phyloP scores from a whole-genome alignment of 805 yeast species.

The Brettanomyces sp. region DNA sequence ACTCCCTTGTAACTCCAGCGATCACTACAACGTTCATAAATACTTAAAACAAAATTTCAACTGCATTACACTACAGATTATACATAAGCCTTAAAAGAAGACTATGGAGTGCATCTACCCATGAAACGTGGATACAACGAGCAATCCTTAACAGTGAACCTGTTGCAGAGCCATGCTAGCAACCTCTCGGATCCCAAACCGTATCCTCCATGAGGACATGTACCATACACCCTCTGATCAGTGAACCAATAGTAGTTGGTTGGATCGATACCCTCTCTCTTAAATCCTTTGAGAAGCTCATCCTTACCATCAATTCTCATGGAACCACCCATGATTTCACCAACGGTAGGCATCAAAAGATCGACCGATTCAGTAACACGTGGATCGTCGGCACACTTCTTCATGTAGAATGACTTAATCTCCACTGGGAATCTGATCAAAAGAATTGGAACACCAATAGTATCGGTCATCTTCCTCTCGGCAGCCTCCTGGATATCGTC shows the following conservation, averaged over 20 bases:
- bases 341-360: slow-evolving; percentile 97
- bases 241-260: slow-evolving; percentile 90
- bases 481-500: slow-evolving; percentile 99
- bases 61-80: too few species aligned
- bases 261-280: slow-evolving; percentile 82
- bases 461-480: slow-evolving; percentile 96
- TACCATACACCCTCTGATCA: slow-evolving; percentile 94
- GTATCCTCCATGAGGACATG: slow-evolving; percentile 98
- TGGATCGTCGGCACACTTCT: slow-evolving; percentile 79
- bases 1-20: too few species aligned
- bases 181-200: slow-evolving; percentile 98
- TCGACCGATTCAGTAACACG: slow-evolving; percentile 98
- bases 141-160: slow-evolving; percentile 98
- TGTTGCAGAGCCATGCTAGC: slow-evolving; percentile 94
- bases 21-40: too few species aligned
- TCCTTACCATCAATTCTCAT: slow-evolving; percentile 86
- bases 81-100: too few species aligned
- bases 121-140: slow-evolving; percentile 95
- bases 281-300: slow-evolving; percentile 82
- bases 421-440: slow-evolving; percentile 93
- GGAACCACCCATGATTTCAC: slow-evolving; percentile 98
- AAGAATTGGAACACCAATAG: slow-evolving; percentile 85
- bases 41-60: too few species aligned
- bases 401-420: slow-evolving; percentile 97
- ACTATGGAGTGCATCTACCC: slow-evolving; percentile 92